These are phyloP conservation scores for Kluyveromyces sp. DNA, from an alignment of 1,139 yeast genomes.

Conservation along the genomic window DNA sequence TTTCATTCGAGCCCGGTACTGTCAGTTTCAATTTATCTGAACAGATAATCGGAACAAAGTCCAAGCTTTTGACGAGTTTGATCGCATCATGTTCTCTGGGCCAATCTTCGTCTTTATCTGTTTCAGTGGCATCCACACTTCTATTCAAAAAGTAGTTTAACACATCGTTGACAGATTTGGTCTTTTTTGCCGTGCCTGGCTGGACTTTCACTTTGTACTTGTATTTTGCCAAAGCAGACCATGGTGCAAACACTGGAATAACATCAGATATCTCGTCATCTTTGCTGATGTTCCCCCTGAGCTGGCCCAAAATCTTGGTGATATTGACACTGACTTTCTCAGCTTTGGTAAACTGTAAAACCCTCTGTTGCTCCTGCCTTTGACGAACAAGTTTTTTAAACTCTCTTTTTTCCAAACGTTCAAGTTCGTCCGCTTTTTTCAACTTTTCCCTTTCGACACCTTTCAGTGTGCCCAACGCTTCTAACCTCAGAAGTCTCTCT, in stretches of 20 bases:
- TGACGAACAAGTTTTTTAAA: slow-evolving; percentile 36
- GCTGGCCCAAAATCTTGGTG: slow-evolving; percentile 32
- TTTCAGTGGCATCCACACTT: slow-evolving; percentile 43
- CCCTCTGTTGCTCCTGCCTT: slow-evolving; percentile 46
- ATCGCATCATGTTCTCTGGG: slow-evolving; percentile 56
- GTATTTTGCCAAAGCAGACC: slow-evolving; percentile 68
- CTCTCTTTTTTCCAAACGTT: slow-evolving; percentile 34
- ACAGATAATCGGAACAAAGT: slow-evolving; percentile 45
- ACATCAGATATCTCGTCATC: slow-evolving; percentile 47
- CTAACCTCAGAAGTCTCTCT: slow-evolving; percentile 66
- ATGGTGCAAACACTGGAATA: slow-evolving; percentile 89
- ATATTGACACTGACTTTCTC: slow-evolving; percentile 30
- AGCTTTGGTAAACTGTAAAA: slow-evolving; percentile 40
- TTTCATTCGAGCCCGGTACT: slow-evolving; percentile 33
- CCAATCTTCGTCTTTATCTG: slow-evolving; percentile 63
- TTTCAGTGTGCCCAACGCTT: slow-evolving; percentile 75
- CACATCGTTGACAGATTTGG: slow-evolving; percentile 71
- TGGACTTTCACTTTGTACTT: slow-evolving; percentile 80
- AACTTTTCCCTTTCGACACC: slow-evolving; percentile 46
- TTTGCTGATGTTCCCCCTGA: slow-evolving; percentile 34
- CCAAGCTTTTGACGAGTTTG: slow-evolving; percentile 50
- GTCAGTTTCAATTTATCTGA: slow-evolving; percentile 43
- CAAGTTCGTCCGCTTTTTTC: slow-evolving; percentile 33
- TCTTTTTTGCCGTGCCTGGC: slow-evolving; percentile 85
- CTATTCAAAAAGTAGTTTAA: slow-evolving; percentile 52